Evolutionary conservation across 2,329 filamentous ascomycete species (phyloP).

Genomic region (Trichophyton simii): DNA sequence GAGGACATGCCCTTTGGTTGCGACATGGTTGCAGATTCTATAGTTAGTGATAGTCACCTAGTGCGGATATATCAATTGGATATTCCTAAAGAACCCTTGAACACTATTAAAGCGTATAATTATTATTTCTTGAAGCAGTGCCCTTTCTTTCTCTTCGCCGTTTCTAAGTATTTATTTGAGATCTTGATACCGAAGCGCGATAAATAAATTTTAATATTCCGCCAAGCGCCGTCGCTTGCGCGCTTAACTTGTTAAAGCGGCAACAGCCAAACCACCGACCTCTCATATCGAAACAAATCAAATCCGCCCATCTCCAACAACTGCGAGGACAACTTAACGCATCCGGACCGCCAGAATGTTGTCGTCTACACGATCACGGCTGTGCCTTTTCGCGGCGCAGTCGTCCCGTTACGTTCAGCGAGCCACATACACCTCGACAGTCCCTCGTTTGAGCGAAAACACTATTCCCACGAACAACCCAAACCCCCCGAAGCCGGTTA

Average conservation of each 20-base stretch:
- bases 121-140: neutral
- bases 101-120: neutral
- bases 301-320: conserved; percentile 7
- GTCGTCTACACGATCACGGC: conserved; percentile 32
- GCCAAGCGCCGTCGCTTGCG: neutral
- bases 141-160: neutral
- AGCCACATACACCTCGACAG: conserved; percentile 33
- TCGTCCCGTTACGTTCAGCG: conserved; percentile 22
- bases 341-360: conserved; percentile 29
- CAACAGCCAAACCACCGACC: neutral
- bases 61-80: neutral
- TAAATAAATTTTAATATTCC: neutral
- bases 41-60: neutral
- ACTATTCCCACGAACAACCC: conserved; percentile 45
- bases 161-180: neutral
- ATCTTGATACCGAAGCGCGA: neutral
- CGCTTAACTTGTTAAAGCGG: neutral
- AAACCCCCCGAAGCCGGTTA: conserved; percentile 36
- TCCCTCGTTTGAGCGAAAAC: conserved; percentile 31
- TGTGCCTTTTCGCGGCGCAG: conserved; percentile 35
- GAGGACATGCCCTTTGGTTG: conserved; percentile 57
- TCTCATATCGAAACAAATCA: neutral
- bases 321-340: conserved; percentile 6
- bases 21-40: conserved; percentile 9
- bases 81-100: neutral